phyloP scores from a whole-genome alignment of 1,284 basidiomycete species.

The Crucibulum cyathiforme region DNA sequence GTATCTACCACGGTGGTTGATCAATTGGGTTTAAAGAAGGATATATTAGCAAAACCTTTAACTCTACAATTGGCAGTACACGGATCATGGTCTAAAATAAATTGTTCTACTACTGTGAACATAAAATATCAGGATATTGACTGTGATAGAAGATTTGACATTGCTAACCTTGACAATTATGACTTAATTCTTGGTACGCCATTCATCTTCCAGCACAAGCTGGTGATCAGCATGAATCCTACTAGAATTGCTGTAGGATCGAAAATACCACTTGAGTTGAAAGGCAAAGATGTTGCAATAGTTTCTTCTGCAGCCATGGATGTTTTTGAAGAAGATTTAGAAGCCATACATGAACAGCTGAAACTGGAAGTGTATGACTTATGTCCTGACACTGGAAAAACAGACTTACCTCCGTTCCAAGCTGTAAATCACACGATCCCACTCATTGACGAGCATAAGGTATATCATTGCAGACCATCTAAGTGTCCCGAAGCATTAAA shows the following conservation, averaged over 20 bases:
- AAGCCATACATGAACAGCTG: too few species aligned
- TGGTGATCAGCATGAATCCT: constrained; percentile 3
- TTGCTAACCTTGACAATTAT: constrained; percentile 36
- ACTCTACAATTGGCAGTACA: constrained; percentile 1
- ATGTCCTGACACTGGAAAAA: constrained; percentile 28
- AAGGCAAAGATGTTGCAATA: constrained; percentile 19
- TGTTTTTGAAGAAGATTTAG: constrained; percentile 8
- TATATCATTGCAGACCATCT: constrained; percentile 32
- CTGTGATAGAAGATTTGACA: constrained; percentile 1
- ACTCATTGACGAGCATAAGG: constrained; percentile 29
- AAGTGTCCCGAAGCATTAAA: constrained; percentile 33
- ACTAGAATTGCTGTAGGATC: constrained; percentile 22
- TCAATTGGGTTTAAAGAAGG: constrained; percentile 27
- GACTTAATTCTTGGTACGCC: constrained; percentile 38
- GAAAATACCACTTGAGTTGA: constrained; percentile 4
- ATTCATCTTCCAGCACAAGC: constrained; percentile 35
- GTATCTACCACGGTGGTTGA: constrained; percentile 44
- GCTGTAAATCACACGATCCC: constrained; percentile 41
- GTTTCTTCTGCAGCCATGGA: constrained; percentile 20
- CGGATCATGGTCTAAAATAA: too few species aligned
- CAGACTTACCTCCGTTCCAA: constrained; percentile 30
- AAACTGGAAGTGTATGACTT: too few species aligned
- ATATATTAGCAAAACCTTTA: constrained; percentile 24
- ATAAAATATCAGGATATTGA: not conserved
- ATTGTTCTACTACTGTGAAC: too few species aligned